phyloP scores from a whole-genome alignment of 1,284 basidiomycete species.

The Trametes pubescens region DNA sequence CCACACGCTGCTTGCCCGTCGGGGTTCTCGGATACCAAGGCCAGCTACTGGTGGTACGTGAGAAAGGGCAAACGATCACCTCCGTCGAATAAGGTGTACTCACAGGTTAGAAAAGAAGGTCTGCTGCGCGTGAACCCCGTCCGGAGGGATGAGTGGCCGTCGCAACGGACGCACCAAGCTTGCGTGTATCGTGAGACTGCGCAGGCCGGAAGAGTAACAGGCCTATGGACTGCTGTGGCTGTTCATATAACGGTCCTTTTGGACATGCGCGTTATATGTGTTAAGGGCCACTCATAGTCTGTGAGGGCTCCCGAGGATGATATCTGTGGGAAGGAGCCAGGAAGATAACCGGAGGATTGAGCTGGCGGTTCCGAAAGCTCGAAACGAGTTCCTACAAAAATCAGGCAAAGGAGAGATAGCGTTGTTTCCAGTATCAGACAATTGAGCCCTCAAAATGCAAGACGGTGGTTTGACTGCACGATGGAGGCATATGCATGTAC shows the following conservation, averaged over 20 bases:
- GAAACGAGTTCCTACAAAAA: not conserved
- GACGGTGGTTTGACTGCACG: not conserved
- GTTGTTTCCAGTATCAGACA: too few species aligned
- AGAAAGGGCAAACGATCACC: slow-evolving; percentile 10
- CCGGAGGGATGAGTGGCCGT: not conserved
- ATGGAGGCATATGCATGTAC: not conserved
- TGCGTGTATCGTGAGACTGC: not conserved
- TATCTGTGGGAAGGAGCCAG: not conserved
- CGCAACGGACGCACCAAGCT: not conserved
- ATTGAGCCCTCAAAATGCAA: too few species aligned
- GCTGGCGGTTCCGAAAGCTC: not conserved
- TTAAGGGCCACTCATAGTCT: not conserved
- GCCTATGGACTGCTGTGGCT: not conserved
- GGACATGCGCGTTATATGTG: not conserved
- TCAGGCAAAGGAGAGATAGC: not conserved
- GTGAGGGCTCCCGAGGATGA: not conserved
- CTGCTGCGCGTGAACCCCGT: slow-evolving; percentile 12
- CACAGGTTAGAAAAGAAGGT: slow-evolving; percentile 2
- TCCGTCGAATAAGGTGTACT: slow-evolving; percentile 6
- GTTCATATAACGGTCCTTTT: not conserved
- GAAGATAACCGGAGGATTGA: not conserved
- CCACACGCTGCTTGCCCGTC: not conserved
- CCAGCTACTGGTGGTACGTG: not conserved
- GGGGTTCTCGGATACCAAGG: slow-evolving; percentile 12
- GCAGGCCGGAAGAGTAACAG: not conserved